Base-by-base conservation (phyloP, 768 basidiomycete species). In the Agrocybe praecox region DNA sequence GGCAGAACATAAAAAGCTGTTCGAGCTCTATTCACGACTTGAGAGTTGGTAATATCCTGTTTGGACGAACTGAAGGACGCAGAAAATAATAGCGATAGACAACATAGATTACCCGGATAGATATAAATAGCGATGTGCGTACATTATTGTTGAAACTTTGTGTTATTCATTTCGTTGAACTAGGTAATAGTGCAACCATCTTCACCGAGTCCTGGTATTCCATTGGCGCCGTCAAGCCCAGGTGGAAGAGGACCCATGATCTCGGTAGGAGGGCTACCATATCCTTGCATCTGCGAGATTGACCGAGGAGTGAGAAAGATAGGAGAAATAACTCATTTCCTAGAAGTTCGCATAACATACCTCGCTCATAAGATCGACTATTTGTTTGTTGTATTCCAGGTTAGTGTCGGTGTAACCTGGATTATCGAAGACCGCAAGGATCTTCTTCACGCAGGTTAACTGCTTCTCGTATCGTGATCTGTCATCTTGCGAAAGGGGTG, bases 201-300 rank as follows among this genome's bases (percentile, higher is more conserved):
- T 6, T 67, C 66, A 9, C 57, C 64, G 3, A 59, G 49, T 2
- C 59, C 55, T 19, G 55, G 55, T n/a, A 56, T 55, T 22, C 66
- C 47, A 46, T 44, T 44, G n/a, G 60, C 46, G 2, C 65, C 63
- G 2, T 70, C 72, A 23, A 71, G 57, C 2, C 89, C 90, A 2
- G 89, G 81, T 0, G 93, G 93, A 47, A 94, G 76, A 0, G 86
- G 82, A 1, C 92, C 93, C 89, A 94, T 93, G 49, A 94, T 80
- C 63, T 92, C 90, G 18, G 82, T 66, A 2, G 93, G 93, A 0
- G 92, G 93, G 3, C 88, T 81, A 6, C 93, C 92, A 53, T 85
- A 79, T 2, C 77, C 74, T 79, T 95, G 92, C 80, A 95, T 86
- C 90, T 92, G 59, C 29, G 49, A 51, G 9, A 29, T 29, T 29